Evolutionary conservation across 2,329 filamentous ascomycete genomes (phyloP).

Genomic region (Chalaropsis thielavioides): DNA sequence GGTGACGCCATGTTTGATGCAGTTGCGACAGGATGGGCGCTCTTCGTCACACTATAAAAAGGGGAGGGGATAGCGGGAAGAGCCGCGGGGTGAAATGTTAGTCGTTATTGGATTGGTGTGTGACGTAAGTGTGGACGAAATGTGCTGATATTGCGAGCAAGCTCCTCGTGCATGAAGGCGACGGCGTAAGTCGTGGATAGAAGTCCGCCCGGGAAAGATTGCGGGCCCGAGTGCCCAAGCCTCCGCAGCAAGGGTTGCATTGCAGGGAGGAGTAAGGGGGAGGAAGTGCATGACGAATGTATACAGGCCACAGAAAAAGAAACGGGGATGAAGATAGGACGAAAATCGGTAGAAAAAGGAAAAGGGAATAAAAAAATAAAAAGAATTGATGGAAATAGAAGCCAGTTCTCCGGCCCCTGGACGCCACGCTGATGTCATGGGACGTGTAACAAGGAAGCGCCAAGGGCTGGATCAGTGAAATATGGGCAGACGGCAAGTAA

Average conservation of each 20-base stretch:
- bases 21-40: conserved; percentile 22
- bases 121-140: neutral
- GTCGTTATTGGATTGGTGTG: neutral
- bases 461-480: neutral
- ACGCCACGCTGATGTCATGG: neutral
- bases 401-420: neutral
- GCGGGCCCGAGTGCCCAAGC: neutral
- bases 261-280: neutral
- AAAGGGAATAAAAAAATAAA: neutral
- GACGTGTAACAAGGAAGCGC: neutral
- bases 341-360: neutral
- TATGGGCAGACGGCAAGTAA: neutral
- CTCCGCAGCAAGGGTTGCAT: neutral
- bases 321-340: neutral
- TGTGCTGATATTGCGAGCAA: neutral
- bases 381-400: too few species aligned
- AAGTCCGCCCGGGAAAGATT: neutral
- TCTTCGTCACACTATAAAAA: conserved; percentile 22
- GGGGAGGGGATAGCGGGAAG: too few species aligned
- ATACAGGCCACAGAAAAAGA: neutral
- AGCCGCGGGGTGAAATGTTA: neutral
- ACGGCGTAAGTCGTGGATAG: neutral
- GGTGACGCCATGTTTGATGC: conserved; percentile 22
- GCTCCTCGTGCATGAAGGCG: neutral
- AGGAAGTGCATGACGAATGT: neutral